A percentile compares a stretch with the other conserved stretches of the same genome.
These are phyloP conservation scores for Hypoxylon sp. DNA, from an alignment of 2,329 filamentous ascomycete genomes.

Conservation along the genomic window DNA sequence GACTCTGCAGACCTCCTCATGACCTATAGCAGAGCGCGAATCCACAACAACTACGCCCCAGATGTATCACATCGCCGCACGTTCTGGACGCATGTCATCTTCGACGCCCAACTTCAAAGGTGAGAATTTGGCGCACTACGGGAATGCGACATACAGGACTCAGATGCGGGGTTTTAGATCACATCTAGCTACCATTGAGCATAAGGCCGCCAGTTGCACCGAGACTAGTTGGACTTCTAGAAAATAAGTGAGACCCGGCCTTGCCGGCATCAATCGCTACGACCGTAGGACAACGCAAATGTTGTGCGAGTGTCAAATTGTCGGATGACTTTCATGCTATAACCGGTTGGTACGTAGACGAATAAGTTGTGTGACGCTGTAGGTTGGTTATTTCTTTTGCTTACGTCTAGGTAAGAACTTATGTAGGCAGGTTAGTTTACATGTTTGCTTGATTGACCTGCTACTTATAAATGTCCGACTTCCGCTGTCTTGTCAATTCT, in stretches of 20 bases:
- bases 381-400: background rate
- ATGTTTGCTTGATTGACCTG: background rate
- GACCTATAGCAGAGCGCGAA: conserved; percentile 34
- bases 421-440: background rate
- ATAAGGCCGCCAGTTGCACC: conserved; percentile 14
- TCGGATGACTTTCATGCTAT: conserved; percentile 29
- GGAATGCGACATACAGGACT: conserved; percentile 10
- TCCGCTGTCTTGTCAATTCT: conserved; percentile 8
- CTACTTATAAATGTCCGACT: conserved; percentile 12
- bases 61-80: conserved; percentile 21
- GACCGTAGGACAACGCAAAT: conserved; percentile 19
- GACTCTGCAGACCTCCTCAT: conserved; percentile 40
- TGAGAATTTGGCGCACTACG: conserved; percentile 1
- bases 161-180: conserved; percentile 28
- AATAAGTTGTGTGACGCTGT: conserved; percentile 25
- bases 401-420: background rate
- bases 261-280: conserved; percentile 19
- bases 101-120: conserved; percentile 16
- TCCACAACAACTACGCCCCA: background rate
- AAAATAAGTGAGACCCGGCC: conserved; percentile 14
- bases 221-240: conserved; percentile 3
- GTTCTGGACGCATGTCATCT: conserved; percentile 36
- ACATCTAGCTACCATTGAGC: conserved; percentile 20
- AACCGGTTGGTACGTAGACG: conserved; percentile 5
- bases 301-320: conserved; percentile 17